phyloP scores from a whole-genome alignment of 2,329 filamentous ascomycete species.

The Coniochaeta hoffmannii region DNA sequence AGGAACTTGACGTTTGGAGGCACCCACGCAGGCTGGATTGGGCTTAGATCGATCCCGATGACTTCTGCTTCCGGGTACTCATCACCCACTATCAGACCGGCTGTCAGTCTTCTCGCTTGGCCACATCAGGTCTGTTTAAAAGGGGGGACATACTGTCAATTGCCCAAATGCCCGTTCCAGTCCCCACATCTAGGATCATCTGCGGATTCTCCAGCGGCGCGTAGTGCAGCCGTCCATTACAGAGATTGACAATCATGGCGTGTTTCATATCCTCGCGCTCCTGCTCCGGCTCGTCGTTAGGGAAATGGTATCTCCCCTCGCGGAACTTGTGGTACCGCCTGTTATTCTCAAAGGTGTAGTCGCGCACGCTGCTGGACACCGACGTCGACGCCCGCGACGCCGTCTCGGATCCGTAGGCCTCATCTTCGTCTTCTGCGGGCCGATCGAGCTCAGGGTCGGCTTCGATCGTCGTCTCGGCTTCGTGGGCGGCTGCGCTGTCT shows the following conservation, averaged over 20 bases:
- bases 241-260: background rate
- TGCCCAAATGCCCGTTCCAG: constrained; percentile 24
- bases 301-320: constrained; percentile 15
- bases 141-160: constrained; percentile 20
- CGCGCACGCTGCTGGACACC: background rate
- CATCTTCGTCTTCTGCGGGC: background rate
- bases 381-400: background rate
- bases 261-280: background rate
- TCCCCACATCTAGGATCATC: constrained; percentile 22
- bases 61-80: constrained; percentile 16
- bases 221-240: background rate
- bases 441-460: background rate
- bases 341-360: background rate
- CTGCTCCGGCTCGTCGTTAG: constrained; percentile 28
- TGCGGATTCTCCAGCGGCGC: constrained; percentile 14
- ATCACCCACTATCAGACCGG: constrained; percentile 4
- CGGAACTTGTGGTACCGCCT: background rate
- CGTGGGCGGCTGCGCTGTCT: background rate
- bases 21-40: constrained; percentile 38
- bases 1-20: constrained; percentile 29
- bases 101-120: no score
- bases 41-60: constrained; percentile 40
- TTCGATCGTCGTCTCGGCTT: background rate
- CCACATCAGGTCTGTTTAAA: no score
- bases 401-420: background rate